Evolutionary conservation across 371 early-diverging fungal genomes (phyloP).

Genomic region (Cokeromyces recurvatus): DNA sequence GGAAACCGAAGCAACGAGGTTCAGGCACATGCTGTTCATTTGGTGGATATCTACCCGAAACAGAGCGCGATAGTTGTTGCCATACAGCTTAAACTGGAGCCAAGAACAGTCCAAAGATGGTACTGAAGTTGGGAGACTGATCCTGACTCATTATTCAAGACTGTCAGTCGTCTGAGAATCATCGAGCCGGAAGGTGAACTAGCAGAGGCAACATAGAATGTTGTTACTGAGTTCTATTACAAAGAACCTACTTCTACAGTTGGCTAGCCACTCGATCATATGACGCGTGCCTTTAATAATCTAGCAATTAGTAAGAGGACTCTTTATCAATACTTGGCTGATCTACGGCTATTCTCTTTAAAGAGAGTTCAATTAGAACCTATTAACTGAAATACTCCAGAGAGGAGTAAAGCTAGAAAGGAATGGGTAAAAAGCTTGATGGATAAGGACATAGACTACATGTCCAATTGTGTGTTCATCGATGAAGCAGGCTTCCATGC

Average conservation of each 20-base stretch:
- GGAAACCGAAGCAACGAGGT: neutral
- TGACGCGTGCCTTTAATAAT: neutral
- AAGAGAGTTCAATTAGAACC: neutral
- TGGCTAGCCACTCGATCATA: neutral
- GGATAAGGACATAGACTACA: slow-evolving; percentile 4
- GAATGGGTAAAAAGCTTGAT: too few species aligned
- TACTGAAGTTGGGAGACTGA: neutral
- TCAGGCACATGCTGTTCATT: slow-evolving; percentile 2
- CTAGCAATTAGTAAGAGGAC: neutral
- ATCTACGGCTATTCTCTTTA: slow-evolving; percentile 1
- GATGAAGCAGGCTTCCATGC: slow-evolving; percentile 14
- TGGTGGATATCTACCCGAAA: slow-evolving; percentile 1
- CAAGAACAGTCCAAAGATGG: too few species aligned
- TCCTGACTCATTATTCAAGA: slow-evolving; percentile 1
- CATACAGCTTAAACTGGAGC: too few species aligned
- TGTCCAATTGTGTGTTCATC: slow-evolving; percentile 10
- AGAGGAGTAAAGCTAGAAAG: slow-evolving; percentile 1
- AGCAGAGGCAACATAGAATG: neutral
- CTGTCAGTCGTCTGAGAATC: slow-evolving; percentile 1
- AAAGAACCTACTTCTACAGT: neutral
- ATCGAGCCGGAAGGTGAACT: slow-evolving; percentile 1
- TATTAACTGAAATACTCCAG: neutral
- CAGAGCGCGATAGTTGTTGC: neutral
- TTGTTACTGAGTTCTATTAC: neutral
- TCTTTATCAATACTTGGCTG: slow-evolving; percentile 2